phyloP scores from a whole-genome alignment of 768 basidiomycete species.

The Inosperma sp. region DNA sequence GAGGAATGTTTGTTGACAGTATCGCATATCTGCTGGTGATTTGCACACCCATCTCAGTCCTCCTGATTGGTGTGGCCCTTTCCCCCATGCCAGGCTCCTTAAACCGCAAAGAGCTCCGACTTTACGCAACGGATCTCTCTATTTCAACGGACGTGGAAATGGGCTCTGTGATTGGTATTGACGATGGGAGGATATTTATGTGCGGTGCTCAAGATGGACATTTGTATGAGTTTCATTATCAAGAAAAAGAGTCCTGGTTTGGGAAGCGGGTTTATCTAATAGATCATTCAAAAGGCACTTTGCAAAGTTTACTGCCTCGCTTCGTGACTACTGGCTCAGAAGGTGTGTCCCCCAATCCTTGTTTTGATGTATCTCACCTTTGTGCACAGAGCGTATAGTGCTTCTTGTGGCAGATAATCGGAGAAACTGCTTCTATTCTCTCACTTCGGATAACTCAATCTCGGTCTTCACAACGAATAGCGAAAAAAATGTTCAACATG shows the following conservation, averaged over 20 bases:
- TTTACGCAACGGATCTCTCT: constrained; percentile 87
- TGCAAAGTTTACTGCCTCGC: constrained; percentile 75
- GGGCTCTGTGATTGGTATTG: constrained; percentile 74
- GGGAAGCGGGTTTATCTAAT: constrained; percentile 78
- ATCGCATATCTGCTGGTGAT: constrained; percentile 86
- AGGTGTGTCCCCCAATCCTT: constrained; percentile 45
- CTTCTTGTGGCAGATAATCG: constrained; percentile 60
- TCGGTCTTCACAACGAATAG: constrained; percentile 59
- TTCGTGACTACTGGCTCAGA: constrained; percentile 59
- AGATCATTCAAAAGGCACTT: constrained; percentile 79
- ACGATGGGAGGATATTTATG: constrained; percentile 89
- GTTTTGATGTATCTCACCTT: constrained; percentile 7
- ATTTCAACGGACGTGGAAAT: constrained; percentile 79
- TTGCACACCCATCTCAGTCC: constrained; percentile 78
- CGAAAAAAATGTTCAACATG: constrained; percentile 62
- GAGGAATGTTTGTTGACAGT: constrained; percentile 86
- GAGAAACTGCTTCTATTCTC: constrained; percentile 74
- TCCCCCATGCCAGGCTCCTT: constrained; percentile 39
- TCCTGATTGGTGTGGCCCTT: constrained; percentile 78
- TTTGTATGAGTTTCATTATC: constrained; percentile 90
- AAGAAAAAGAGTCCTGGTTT: constrained; percentile 89
- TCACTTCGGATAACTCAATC: constrained; percentile 61
- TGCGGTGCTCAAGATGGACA: constrained; percentile 78
- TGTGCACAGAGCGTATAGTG: constrained; percentile 60
- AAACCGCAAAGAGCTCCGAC: constrained; percentile 67